Base-by-base conservation (phyloP, 257 asterid genomes). In the Nicotiana tabacum region DNA sequence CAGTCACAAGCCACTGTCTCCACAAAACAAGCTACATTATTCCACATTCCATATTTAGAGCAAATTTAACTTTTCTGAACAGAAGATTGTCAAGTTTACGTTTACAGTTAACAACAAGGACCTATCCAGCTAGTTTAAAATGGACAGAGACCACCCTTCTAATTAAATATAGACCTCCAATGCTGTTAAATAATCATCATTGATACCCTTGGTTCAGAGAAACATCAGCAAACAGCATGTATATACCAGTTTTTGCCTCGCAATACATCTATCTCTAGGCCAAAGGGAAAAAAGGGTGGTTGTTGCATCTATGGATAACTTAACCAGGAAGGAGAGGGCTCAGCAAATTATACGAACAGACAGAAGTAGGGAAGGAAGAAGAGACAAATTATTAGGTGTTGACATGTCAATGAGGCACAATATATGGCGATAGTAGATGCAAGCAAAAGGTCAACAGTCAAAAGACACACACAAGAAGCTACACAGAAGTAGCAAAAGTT, bases 1-100 rank as follows among this genome's bases (percentile, higher is more conserved):
- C 95, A 27, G 98, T 96, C 85, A 96, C 92, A 91, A 94, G 88
- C 94, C 98, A 93, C 99, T 94, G 90, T 87, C 39, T 80, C 72
- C 88, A 88, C 58, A 43, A 43, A 9, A 43, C 51, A 43, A 43
- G 12, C 51, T 43, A 53, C 58, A 53, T 53, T 53, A 53, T 53
- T 53, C 58, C 58, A 53, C 18, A 13, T 11, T 53, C 18, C 58
- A 53, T 53, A 4, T 53, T 53, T 11, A 11, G 18, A 53, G 58
- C 58, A 53, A 53, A 53, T 4, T 53, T 53, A 53, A 53, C 58
- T 11, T 53, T 13, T 3, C 18, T 13, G 58, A 53, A 53, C 58
- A 53, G 58, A 15, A 13, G 58, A 53, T 0, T 53, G 58, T 53
- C 39, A 53, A 51, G 57, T 51, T 51, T 51, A 51, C 0, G 17